Evolutionary conservation across 2,329 filamentous ascomycete species (phyloP), one percentile per base, ranked within the genome.

Genomic region (Fusarium neocosmosporiellum): DNA sequence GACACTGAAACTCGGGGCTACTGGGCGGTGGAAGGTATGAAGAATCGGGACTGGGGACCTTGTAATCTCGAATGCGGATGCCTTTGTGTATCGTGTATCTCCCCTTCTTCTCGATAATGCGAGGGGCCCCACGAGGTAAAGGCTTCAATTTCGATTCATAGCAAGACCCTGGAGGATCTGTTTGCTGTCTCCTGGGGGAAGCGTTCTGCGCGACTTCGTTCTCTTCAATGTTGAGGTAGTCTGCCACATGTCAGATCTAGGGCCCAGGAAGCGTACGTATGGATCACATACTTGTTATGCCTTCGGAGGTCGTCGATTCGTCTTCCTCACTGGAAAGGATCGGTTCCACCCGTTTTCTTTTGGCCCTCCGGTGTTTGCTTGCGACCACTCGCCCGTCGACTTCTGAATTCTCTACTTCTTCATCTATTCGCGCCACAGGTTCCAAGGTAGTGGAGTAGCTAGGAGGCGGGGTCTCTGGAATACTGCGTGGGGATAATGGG

Each of bases 31-130:
- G 43, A 13, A 43, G 39, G 6, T 48, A 58, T 3, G 48, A 54
- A 5, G 54, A n/a, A 16, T 36, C 29, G 16, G 58, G 65, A 8
- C 53, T 34, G 0, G 76, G 78, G 7, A 80, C 20, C 43, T 60
- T 76, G 53, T 79, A 81, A 22, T 81, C 76, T 39, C 63, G 63
- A 33, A 80, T 81, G n/a, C 77, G 77, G 11, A 80, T 70, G 8
- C 80, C 78, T n/a, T 75, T 73, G 16, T 69, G 70, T 34, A 81
- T 75, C 1, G 70, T 78, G 41, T 71, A 81, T 36, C 55, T 71
- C 9, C 79, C 80, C n/a, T 71, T 74, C 33, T 36, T 78, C 27
- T 79, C 69, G 7, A 78, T 70, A 36, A 63, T 59, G 7, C 78
- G 74, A 22, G 74, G 78, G 5, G 79, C 78, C 29, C 72, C 74